Base-by-base conservation (phyloP, 495 filamentous ascomycete species). In the Neurospora hispaniola region DNA sequence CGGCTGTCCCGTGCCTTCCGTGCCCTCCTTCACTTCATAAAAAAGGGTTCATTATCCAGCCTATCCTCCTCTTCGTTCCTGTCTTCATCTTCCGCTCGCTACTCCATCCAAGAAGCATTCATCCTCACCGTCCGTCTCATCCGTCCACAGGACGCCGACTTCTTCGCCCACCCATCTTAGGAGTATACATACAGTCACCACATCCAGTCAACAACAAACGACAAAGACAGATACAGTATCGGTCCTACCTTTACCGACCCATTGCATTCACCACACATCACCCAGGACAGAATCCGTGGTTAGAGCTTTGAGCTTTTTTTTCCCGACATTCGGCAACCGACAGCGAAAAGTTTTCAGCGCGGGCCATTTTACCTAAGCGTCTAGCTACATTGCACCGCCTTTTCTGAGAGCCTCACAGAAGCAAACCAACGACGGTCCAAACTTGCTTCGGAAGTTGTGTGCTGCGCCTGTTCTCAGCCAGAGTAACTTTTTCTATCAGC, bases 1-100 rank as follows among this genome's bases (percentile, higher is more conserved):
- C 42, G 42, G 48, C 59, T 40, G 42, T 71, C 69, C 71, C 71
- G 42, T 71, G 42, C 76, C 75, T 59, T 48, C 69, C 68, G 27
- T 43, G 27, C 70, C 70, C 11, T 71, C 35, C 70, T 43, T 71
- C 23, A 23, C 70, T 44, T 71, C 41, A 41, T 35, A 16, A 41
- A 31, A 42, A 39, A 42, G 41, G 69, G 38, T 70, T 42, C n/a
- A 70, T 39, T 42, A 40, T 42, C 35, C 35, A 40, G 35, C 69
- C 38, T 70, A 4, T 70, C 3, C 31, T 70, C 69, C 69, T 70
- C 41, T 42, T 42, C 18, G 11, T 42, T 42, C 41, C 69, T 42
- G n/a, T 46, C 69, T 39, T 68, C 69, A 70, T 23, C 59, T 31
- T 48, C n/a, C 42, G 35, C 40, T 72, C 48, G 59, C 54, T 69